Evolutionary conservation across 2,329 filamentous ascomycete species (phyloP).

Genomic region (Ophiostoma perfectum): DNA sequence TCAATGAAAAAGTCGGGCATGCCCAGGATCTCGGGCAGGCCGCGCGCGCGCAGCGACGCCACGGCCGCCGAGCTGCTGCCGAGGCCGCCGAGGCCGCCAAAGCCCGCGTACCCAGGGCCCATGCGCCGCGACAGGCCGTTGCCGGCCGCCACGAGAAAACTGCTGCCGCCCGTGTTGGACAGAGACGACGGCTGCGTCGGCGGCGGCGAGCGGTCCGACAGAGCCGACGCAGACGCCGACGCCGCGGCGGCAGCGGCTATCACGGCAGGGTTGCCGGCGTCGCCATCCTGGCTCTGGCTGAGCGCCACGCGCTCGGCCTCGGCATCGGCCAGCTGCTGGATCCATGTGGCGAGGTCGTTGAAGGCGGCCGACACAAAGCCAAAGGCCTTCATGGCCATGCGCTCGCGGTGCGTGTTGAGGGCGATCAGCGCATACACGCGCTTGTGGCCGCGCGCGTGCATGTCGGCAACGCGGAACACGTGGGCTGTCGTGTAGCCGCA

Average conservation of each 20-base stretch:
- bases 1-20: constrained; percentile 64
- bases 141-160: constrained; percentile 51
- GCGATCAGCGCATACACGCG: constrained; percentile 64
- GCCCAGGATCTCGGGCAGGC: constrained; percentile 60
- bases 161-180: constrained; percentile 40
- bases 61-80: constrained; percentile 42
- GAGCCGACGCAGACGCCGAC: constrained; percentile 27
- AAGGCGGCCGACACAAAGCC: constrained; percentile 58
- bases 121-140: constrained; percentile 54
- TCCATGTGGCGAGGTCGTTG: constrained; percentile 59
- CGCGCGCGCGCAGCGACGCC: constrained; percentile 53
- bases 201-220: constrained; percentile 27
- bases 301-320: constrained; percentile 50
- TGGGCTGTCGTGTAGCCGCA: constrained; percentile 65
- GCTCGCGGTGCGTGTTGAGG: constrained; percentile 60
- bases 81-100: constrained; percentile 45
- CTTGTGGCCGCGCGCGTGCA: constrained; percentile 62
- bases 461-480: constrained; percentile 63
- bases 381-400: constrained; percentile 61
- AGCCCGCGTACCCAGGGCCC: constrained; percentile 49
- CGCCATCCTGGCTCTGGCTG: not conserved
- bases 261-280: not conserved
- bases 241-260: constrained; percentile 23
- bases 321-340: constrained; percentile 57
- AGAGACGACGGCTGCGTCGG: constrained; percentile 28